Evolutionary conservation across 2,329 filamentous ascomycete genomes (phyloP), one percentile per base, ranked within the genome.

Genomic region (Calonectria honghensis): DNA sequence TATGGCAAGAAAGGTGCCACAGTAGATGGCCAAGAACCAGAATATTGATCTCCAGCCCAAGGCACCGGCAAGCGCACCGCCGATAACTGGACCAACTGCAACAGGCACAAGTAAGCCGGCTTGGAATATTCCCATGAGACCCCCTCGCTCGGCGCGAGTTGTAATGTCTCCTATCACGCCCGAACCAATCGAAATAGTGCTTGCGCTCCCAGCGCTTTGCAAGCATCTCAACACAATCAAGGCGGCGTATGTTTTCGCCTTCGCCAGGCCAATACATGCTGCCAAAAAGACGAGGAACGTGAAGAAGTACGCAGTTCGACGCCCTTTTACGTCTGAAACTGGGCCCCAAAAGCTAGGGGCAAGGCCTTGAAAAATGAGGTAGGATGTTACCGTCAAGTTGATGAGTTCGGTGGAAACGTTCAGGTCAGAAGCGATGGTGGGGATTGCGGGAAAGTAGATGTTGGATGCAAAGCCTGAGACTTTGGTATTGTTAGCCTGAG

Each of bases 311-410:
- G 87, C 84, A 0, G 84, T 82, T 18, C 89, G 84, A 4, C 89
- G 85, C 0, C 89, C 89, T 7, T 86, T 75, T 0, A 82, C 82
- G 75, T 90, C 89, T 0, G 88, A 88, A 11, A 90, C 81, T 18
- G 87, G 86, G 0, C 88, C 90, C 76, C 89, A 85, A 51, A 91
- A 82, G 31, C 86, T 86, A 0, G 91, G 91, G 0, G 90, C 87
- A 0, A 92, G 76, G 4, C 87, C 90, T 83, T 91, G 90, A 45
- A 91, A 87, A 29, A 92, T 87, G 72, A 89, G 82, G 63, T 89
- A 89, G 0, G 86, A 85, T 2, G 88, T 89, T 0, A 89, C 80
- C 0, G 86, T 87, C 52, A 89, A 81, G 67, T 87, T 88, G 73
- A 88, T 84, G 11, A 84, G 79, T 39, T 82, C 81, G 9, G 82